Base-by-base conservation (phyloP, 1,284 basidiomycete genomes). In the Boletus sp. region DNA sequence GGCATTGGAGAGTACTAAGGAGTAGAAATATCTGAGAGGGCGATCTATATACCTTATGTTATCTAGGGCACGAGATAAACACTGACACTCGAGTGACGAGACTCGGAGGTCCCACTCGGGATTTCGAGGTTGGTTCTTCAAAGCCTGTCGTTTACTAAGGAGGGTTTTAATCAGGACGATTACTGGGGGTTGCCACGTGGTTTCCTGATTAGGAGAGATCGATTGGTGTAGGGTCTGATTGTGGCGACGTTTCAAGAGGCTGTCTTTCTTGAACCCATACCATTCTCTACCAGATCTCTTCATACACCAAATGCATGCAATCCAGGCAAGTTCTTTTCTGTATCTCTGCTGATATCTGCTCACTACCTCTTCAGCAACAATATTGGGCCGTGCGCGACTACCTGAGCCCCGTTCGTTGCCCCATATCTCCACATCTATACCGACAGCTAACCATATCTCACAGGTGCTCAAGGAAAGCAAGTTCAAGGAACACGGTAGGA, bases 401-500 rank as follows among this genome's bases (percentile, higher is more conserved):
- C 75, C 88, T 99, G 60, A 94, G 94, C 61, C 96, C 96, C 7
- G 94, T 95, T 74, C 66, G 84, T 70, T 56, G 53, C 50, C 61
- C 41, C 65, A 59, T 63, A 63, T 61, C 67, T 61, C 31, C 12
- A 53, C 22, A 65, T 65, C 62, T 63, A 50, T 58, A 44, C 69
- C 67, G 70, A 67, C 67, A 62, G 41, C 70, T 74, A 59, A 74
- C 65, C 63, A 61, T 58, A 67, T 73, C 69, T 42, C 36, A 12
- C 58, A 95, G 94, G 96, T 98, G 35, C 83, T 99, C 66, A 91
- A 91, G 71, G 96, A 99, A 78, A 95, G 92, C 78, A 98, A 98
- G 75, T 99, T 99, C 82, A 98, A 97, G 75, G 96, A 99, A 75
- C 94, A 98, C 71, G 96, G 96, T 13, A 82, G 96, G 56, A 96